Conservation (phyloP, 495 filamentous ascomycete species). For the Podospora pseudopauciseta region DNA sequence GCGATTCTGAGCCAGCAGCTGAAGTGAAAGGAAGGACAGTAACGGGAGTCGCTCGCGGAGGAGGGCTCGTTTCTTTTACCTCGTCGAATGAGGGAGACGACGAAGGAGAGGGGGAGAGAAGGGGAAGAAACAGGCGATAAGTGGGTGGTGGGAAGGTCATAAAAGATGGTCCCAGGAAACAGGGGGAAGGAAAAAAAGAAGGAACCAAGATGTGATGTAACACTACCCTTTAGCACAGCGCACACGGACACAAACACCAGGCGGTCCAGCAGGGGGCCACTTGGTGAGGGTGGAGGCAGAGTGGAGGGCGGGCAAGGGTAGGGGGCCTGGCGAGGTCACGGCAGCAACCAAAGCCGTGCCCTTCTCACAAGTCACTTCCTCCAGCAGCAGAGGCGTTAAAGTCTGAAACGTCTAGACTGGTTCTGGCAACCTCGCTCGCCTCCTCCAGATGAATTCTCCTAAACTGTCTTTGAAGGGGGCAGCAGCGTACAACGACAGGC, state of each 20-base stretch:
- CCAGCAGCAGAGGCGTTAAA: neutral
- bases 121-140: constrained; percentile 22
- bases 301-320: constrained; percentile 5
- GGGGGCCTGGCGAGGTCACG: constrained; percentile 7
- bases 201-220: constrained; percentile 16
- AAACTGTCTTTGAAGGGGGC: neutral
- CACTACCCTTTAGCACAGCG: constrained; percentile 12
- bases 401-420: constrained; percentile 11
- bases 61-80: constrained; percentile 31
- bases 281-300: neutral
- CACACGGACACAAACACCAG: constrained; percentile 10
- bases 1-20: constrained; percentile 58
- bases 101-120: constrained; percentile 21
- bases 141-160: constrained; percentile 48
- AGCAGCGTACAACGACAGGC: neutral
- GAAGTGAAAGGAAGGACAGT: constrained; percentile 41
- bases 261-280: constrained; percentile 6
- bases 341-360: constrained; percentile 16
- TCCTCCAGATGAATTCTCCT: neutral
- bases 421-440: neutral
- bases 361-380: neutral
- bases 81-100: constrained; percentile 28
- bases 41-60: constrained; percentile 38
- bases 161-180: constrained; percentile 29
- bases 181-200: constrained; percentile 20